phyloP scores from a whole-genome alignment of 768 basidiomycete species.

The Lanmaoa pseudosensibilis region DNA sequence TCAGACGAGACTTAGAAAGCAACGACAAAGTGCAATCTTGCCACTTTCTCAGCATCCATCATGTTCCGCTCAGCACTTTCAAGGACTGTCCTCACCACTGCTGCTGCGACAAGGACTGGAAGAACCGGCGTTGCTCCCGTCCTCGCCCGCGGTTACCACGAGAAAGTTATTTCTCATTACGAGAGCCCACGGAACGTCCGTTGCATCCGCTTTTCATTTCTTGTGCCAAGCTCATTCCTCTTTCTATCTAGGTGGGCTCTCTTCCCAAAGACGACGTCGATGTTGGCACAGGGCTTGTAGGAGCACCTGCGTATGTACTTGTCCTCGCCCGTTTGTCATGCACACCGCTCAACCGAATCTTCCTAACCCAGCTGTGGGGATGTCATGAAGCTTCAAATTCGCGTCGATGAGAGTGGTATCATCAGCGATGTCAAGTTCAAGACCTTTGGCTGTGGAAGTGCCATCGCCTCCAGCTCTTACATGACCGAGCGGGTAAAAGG shows the following conservation, averaged over 20 bases:
- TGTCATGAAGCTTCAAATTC: constrained; percentile 99
- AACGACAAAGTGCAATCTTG: background rate
- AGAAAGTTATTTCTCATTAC: constrained; percentile 97
- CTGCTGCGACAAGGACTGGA: constrained; percentile 44
- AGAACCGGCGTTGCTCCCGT: constrained; percentile 48
- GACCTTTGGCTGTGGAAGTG: constrained; percentile 98
- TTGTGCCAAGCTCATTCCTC: constrained; percentile 51
- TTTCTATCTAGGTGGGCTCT: constrained; percentile 76
- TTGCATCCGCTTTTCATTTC: constrained; percentile 36
- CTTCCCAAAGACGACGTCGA: constrained; percentile 88
- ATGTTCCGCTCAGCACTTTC: constrained; percentile 71
- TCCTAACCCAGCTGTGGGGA: constrained; percentile 74
- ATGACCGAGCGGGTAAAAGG: constrained; percentile 99
- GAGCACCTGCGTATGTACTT: constrained; percentile 84
- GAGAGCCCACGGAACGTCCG: constrained; percentile 95
- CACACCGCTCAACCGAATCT: constrained; percentile 18
- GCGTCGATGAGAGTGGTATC: constrained; percentile 90
- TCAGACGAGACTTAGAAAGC: constrained; percentile 20
- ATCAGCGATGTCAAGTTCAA: constrained; percentile 99
- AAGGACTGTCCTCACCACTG: constrained; percentile 46
- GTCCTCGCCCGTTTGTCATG: background rate
- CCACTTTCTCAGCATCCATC: constrained; percentile 38
- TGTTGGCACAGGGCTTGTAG: constrained; percentile 97
- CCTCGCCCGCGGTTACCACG: constrained; percentile 78
- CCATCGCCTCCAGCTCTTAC: constrained; percentile 96